Evolutionary conservation across 1,284 basidiomycete genomes (phyloP).

Genomic region (Trichosporon coremiiforme): DNA sequence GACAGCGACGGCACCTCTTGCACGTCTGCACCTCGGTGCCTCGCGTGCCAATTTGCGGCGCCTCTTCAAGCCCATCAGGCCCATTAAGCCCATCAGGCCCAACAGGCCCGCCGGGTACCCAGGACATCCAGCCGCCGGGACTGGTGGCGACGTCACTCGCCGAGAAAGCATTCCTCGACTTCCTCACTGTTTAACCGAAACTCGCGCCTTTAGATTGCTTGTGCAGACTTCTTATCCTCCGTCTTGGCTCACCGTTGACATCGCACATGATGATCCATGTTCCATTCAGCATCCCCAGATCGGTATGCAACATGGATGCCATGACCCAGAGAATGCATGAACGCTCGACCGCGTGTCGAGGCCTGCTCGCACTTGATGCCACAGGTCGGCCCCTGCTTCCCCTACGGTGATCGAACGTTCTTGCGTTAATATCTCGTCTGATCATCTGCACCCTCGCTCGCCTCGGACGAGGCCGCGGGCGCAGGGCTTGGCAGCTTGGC

Average conservation of each 20-base stretch:
- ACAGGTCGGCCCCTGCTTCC: too few relatives aligned
- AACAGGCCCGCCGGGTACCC: background rate
- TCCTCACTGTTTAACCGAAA: conserved; percentile 14
- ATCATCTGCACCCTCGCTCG: too few relatives aligned
- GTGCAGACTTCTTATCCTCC: background rate
- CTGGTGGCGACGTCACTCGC: conserved; percentile 1
- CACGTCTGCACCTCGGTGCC: too few relatives aligned
- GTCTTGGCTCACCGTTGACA: too few relatives aligned
- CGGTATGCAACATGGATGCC: too few relatives aligned
- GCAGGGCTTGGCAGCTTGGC: background rate
- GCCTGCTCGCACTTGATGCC: too few relatives aligned
- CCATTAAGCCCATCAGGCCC: too few relatives aligned
- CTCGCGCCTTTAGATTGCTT: background rate
- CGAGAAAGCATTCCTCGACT: conserved; percentile 3
- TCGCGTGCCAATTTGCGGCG: background rate
- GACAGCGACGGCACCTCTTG: too few relatives aligned
- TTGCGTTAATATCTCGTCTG: background rate
- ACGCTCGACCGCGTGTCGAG: too few relatives aligned
- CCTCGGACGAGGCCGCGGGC: background rate
- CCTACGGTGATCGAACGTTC: background rate
- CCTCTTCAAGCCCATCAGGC: background rate
- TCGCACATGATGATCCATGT: background rate
- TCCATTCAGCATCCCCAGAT: background rate
- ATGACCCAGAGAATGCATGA: too few relatives aligned
- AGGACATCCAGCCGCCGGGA: background rate